These are phyloP conservation scores for Trichophyton equinum DNA, from an alignment of 2,329 filamentous ascomycete genomes.

Conservation along the genomic window DNA sequence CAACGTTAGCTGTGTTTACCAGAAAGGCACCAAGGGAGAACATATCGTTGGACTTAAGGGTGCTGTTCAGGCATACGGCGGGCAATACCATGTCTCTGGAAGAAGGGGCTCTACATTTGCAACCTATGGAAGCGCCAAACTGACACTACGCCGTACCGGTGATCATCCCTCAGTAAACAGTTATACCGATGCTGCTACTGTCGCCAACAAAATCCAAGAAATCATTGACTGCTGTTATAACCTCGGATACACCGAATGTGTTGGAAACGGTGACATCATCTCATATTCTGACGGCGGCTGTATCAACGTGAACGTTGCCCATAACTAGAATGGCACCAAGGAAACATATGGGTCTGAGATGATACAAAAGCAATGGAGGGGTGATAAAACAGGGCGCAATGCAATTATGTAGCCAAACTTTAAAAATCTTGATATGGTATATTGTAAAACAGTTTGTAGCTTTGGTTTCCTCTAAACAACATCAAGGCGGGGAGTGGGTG, in stretches of 20 bases:
- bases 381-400: neutral
- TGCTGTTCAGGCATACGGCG: conserved; percentile 5
- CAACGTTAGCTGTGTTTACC: conserved; percentile 7
- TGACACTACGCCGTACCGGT: conserved; percentile 8
- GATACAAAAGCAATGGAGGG: neutral
- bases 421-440: neutral
- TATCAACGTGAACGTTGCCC: conserved; percentile 8
- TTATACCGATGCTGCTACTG: conserved; percentile 5
- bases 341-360: neutral
- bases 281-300: conserved; percentile 3
- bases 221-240: conserved; percentile 9
- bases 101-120: conserved; percentile 5
- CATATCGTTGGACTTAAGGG: conserved; percentile 10
- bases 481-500: too few species aligned
- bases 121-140: conserved; percentile 7
- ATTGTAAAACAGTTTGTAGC: neutral
- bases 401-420: neutral
- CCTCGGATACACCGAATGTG: conserved; percentile 8
- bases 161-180: conserved; percentile 2
- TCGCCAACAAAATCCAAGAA: conserved; percentile 9
- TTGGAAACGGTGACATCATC: conserved; percentile 7
- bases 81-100: conserved; percentile 8
- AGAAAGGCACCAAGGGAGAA: conserved; percentile 5
- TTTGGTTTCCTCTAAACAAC: too few species aligned
- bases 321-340: neutral